A percentile compares a stretch with the other conserved stretches of the same genome.
phyloP scores from a whole-genome alignment of 257 asterid species.

The Asclepias syriaca region DNA sequence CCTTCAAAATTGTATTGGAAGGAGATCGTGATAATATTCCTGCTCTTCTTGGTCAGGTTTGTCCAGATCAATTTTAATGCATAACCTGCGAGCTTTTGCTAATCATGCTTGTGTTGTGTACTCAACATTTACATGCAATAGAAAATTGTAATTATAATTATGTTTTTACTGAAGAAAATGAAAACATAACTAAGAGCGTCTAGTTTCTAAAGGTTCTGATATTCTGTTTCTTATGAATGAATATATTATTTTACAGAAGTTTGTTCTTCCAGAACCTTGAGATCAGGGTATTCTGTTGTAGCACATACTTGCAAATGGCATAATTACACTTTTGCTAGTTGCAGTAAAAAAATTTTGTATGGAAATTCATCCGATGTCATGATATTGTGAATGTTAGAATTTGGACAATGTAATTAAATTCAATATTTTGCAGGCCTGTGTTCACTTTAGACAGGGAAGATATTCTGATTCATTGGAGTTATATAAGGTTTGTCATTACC shows the following conservation, averaged over 20 bases:
- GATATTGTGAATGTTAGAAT: not conserved
- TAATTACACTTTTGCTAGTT: not conserved
- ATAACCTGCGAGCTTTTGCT: not conserved
- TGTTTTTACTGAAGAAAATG: not conserved
- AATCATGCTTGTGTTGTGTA: not conserved
- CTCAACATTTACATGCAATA: not conserved
- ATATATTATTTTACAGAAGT: not conserved
- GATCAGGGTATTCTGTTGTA: not conserved
- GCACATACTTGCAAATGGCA: not conserved
- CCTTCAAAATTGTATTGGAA: conserved; percentile 92
- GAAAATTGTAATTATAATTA: not conserved
- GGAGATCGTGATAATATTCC: conserved; percentile 91
- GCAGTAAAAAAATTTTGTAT: not conserved
- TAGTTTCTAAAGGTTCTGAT: conserved; percentile 6
- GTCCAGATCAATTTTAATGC: not conserved
- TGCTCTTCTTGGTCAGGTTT: conserved; percentile 99
- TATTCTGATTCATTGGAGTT: conserved; percentile 80
- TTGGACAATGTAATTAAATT: conserved; percentile 9
- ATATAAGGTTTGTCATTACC: conserved; percentile 63
- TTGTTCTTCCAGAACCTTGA: not conserved
- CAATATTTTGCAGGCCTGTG: conserved; percentile 72
- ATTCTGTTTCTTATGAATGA: not conserved
- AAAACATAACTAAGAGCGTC: not conserved
- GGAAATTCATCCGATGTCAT: not conserved
- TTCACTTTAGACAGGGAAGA: conserved; percentile 84